A percentile compares a stretch with the other conserved stretches of the same genome.
Conservation (phyloP, 176 grass and related monocot species). For the Juncus effusus region DNA sequence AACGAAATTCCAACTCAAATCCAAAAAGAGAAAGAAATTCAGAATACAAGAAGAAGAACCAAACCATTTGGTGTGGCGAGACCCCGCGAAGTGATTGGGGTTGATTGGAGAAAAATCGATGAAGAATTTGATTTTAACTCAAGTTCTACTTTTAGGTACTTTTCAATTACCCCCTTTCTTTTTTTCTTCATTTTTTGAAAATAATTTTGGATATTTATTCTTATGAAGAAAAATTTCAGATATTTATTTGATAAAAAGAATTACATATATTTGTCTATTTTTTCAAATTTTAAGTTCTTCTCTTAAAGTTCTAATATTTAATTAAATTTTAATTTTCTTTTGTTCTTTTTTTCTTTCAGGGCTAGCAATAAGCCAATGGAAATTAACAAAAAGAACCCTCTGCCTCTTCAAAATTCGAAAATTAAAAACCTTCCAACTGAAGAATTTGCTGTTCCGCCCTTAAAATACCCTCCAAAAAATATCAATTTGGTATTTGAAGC, state of each 20-base stretch:
- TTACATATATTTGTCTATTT: not conserved
- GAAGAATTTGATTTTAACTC: conserved; percentile 29
- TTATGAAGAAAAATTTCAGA: not conserved
- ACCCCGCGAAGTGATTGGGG: conserved; percentile 57
- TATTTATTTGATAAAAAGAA: not conserved
- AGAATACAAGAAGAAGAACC: not conserved
- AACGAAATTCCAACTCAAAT: conserved; percentile 1
- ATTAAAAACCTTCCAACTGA: not conserved
- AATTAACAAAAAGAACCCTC: conserved; percentile 7
- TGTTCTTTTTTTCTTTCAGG: conserved; percentile 1
- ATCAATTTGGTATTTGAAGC: conserved; percentile 17
- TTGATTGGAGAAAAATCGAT: conserved; percentile 52
- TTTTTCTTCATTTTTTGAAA: not conserved
- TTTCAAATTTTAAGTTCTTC: not conserved
- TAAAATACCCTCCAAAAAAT: conserved; percentile 27
- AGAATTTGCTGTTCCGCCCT: conserved; percentile 19
- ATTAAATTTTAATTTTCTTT: not conserved
- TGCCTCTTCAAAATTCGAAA: conserved; percentile 15
- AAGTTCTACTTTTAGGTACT: conserved; percentile 2
- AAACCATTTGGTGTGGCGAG: conserved; percentile 47
- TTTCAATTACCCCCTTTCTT: not conserved
- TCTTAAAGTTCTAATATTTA: not conserved
- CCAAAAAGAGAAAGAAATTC: not conserved
- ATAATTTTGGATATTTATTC: not conserved
- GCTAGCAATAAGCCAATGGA: conserved; percentile 17